Evolutionary conservation across 1,284 basidiomycete genomes (phyloP), one percentile per base, ranked within the genome.

Genomic region (Agaricales sp.): DNA sequence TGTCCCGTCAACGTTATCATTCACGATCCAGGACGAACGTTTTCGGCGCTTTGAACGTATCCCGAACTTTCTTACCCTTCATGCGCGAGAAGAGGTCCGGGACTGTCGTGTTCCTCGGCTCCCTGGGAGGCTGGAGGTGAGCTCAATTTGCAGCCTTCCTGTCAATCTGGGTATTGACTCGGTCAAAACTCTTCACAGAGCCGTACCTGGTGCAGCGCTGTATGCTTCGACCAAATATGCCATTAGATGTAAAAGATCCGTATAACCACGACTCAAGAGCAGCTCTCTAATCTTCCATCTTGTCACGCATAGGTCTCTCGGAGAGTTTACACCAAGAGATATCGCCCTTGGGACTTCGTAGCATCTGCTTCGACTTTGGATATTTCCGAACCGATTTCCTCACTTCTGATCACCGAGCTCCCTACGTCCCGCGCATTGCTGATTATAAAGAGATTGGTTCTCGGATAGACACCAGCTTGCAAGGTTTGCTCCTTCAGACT

Each of bases 321-420:
- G 54, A 59, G n/a, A 58, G 62, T 1, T 59, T 73, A 6, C 55
- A 71, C 50, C 58, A 55, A 0, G 71, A 74, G 55, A 64, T 74
- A 11, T 50, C 63, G 3, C 68, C 69, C 1, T 55, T 74, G 19
- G 70, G 71, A 2, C 58, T 75, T 1, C 64, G 68, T n/a, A 67
- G 64, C 50, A 60, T 67, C 47, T 68, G 62, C 51, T 52, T 73
- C 43, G 71, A 75, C 39, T 66, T 66, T 37, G 71, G 71, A 4
- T 70, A 67, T 55, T 73, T 71, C 61, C 62, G 71, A 23, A 73
- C 70, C 0, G 50, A 58, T 1, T 62, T 73, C 56, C 59, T 73
- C 3, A 54, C 52, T 1, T 48, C 57, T 3, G 62, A 60, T 20
- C 62, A 68, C 49, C 62, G 63, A 3, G 56, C 56, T 2, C 54